Evolutionary conservation across 495 filamentous ascomycete genomes (phyloP).

Genomic region (Letharia lupina): DNA sequence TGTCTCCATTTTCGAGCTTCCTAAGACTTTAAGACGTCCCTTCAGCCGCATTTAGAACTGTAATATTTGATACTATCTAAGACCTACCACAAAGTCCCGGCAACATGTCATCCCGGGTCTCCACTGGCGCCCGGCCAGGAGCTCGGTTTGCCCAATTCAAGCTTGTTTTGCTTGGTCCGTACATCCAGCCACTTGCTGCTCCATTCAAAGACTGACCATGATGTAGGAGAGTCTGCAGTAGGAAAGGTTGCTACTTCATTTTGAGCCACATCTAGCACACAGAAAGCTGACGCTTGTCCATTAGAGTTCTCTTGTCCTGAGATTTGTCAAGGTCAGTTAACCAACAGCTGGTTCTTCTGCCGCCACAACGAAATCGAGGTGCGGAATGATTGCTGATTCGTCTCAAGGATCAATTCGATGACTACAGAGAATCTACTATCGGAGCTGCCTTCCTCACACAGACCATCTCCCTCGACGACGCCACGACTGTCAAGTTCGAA

Average conservation of each 20-base stretch:
- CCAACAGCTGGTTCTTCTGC: conserved; percentile 10
- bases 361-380: neutral
- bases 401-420: conserved; percentile 94
- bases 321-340: conserved; percentile 84
- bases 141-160: conserved; percentile 97
- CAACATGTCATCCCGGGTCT: conserved; percentile 71
- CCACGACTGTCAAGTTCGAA: conserved; percentile 98
- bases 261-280: conserved; percentile 20
- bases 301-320: conserved; percentile 90
- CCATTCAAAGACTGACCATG: conserved; percentile 31
- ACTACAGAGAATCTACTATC: conserved; percentile 98
- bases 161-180: conserved; percentile 85
- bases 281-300: conserved; percentile 30
- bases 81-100: neutral
- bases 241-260: conserved; percentile 65
- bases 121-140: conserved; percentile 66
- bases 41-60: neutral
- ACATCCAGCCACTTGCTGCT: conserved; percentile 14
- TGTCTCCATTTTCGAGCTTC: conserved; percentile 3
- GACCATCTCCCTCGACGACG: conserved; percentile 94
- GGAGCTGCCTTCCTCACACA: conserved; percentile 98
- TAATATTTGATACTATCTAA: neutral
- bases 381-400: neutral
- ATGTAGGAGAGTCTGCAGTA: conserved; percentile 88
- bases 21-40: neutral